Base-by-base conservation (phyloP, 164 flowering plant species). In the Aristolochia fimbriata region DNA sequence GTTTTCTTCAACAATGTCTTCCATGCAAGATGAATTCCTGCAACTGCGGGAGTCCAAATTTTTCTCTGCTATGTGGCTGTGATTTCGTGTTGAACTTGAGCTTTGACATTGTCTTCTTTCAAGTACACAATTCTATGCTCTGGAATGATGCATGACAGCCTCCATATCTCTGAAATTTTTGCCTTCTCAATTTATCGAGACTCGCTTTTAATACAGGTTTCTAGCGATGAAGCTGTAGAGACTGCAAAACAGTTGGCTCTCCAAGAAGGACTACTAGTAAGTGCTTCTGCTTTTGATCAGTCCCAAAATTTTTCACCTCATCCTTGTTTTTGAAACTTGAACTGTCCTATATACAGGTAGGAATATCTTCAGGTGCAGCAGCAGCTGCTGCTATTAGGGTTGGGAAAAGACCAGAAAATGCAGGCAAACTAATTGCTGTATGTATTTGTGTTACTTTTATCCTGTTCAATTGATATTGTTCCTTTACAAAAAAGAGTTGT, bases 331-430 rank as follows among this genome's bases (percentile, higher is more conserved):
- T 54, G 57, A 49, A 2, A 49, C 16, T 4, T 4, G 52, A 49
- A 8, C 22, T n/a, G 15, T 56, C 58, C 17, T 7, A 30, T 60
- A 22, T 62, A 61, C 76, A 91, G 97, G 97, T 88, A 56, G 96
- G 97, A 14, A 88, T 90, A 70, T 93, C 98, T 53, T 93, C 97
- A 50, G 98, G 97, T 53, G 98, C 97, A 0, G 96, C 94, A 0
- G 88, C 96, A 7, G 83, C 83, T 31, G 97, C 97, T 58, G 97
- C 98, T 46, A 70, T 87, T 45, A 70, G 69, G 67, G 83, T 93
- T 37, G 97, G 81, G 54, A 83, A 83, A 72, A 80, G 96, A 75
- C 85, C 93, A 49, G 96, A 86, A 71, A 93, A 87, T 80, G 88
- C 93, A 0, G 98, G 98, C 65, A 93, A 89, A 73, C 90, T 93